Conservation (phyloP, 2,329 filamentous ascomycete species). For the Exophiala bonariae region DNA sequence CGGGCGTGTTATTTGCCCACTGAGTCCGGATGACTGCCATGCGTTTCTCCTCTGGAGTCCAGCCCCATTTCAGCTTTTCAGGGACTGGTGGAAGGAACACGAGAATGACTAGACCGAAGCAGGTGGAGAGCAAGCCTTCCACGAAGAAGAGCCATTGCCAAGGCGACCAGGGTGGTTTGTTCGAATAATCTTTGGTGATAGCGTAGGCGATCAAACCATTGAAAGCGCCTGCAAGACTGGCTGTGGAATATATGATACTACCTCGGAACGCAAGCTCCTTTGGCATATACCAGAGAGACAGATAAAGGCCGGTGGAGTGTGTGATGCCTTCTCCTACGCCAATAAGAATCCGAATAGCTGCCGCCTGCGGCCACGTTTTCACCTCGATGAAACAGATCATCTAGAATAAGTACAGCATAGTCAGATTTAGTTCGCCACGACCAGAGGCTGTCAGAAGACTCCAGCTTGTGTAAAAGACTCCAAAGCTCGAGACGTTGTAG, state of each 20-base stretch:
- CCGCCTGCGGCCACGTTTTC: constrained; percentile 7
- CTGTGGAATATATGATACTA: constrained; percentile 16
- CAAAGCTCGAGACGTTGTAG: no score
- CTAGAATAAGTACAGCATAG: no score
- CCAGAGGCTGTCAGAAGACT: no score
- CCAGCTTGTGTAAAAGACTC: no score
- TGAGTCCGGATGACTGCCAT: constrained; percentile 3
- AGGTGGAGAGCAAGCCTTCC: constrained; percentile 15
- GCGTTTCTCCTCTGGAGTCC: constrained; percentile 14
- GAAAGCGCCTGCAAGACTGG: constrained; percentile 23
- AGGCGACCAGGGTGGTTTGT: constrained; percentile 3
- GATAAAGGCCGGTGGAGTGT: constrained; percentile 13
- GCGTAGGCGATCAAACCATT: constrained; percentile 25
- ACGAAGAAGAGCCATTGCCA: constrained; percentile 27
- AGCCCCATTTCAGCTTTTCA: constrained; percentile 18
- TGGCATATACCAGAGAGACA: constrained; percentile 26
- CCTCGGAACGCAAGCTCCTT: constrained; percentile 23
- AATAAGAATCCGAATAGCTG: constrained; percentile 20
- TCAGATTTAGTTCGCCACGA: no score
- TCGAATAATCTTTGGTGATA: constrained; percentile 14
- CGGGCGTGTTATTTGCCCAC: constrained; percentile 13
- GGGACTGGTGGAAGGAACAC: constrained; percentile 10
- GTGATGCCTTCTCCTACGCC: constrained; percentile 14
- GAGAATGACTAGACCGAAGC: constrained; percentile 13
- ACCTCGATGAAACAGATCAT: constrained; percentile 5